phyloP scores from a whole-genome alignment of 805 yeast genomes.

The Scheffersomyces lignosus region DNA sequence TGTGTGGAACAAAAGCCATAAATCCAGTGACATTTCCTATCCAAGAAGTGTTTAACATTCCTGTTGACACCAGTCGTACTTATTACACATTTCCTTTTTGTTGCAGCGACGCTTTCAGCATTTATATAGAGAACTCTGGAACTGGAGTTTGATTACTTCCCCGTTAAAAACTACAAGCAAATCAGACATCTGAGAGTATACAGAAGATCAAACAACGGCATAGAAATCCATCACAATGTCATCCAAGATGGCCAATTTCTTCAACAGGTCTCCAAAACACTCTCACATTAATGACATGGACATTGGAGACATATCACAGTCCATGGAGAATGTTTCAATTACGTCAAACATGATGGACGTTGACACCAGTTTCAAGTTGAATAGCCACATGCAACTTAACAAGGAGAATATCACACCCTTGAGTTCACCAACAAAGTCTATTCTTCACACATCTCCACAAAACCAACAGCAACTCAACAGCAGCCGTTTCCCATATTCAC shows the following conservation, averaged over 20 bases:
- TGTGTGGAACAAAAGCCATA: too few species aligned
- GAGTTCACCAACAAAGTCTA: conserved; percentile 36
- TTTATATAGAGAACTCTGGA: too few species aligned
- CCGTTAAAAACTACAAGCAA: too few species aligned
- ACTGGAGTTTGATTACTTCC: too few species aligned
- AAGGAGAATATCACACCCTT: conserved; percentile 40
- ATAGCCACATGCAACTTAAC: conserved; percentile 17
- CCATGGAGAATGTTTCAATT: conserved; percentile 44
- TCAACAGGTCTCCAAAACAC: conserved; percentile 18
- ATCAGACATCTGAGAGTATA: too few species aligned
- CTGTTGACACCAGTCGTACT: too few species aligned
- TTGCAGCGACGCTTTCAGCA: too few species aligned
- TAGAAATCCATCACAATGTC: conserved; percentile 5
- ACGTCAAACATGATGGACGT: conserved; percentile 38
- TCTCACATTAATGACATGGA: conserved; percentile 16
- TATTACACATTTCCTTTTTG: too few species aligned
- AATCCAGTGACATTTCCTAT: too few species aligned
- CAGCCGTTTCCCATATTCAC: conserved; percentile 6
- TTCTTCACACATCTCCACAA: conserved; percentile 32
- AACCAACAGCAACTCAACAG: conserved; percentile 6
- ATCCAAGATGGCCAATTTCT: conserved; percentile 15
- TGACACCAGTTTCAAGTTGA: conserved; percentile 30
- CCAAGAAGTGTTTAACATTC: too few species aligned
- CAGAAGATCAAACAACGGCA: too few species aligned
- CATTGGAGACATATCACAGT: conserved; percentile 40